A percentile compares a stretch with the other conserved stretches of the same genome.
Evolutionary conservation across 2,329 filamentous ascomycete genomes (phyloP).

Genomic region (Thielaviopsis euricoi): DNA sequence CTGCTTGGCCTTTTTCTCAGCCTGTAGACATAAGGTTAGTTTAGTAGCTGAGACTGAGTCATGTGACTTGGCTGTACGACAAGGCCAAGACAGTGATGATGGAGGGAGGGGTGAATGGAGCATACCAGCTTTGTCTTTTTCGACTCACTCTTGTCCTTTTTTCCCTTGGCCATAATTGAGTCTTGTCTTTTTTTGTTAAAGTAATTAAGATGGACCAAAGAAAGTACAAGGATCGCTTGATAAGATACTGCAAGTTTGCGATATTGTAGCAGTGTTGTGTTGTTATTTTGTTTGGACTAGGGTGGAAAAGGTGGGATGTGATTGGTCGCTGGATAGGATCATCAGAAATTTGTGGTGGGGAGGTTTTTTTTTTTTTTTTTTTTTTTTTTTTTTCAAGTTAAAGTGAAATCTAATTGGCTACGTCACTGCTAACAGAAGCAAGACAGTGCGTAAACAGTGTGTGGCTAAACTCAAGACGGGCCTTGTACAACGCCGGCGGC

Average conservation of each 20-base stretch:
- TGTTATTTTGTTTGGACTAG: not conserved
- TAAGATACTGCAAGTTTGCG: too few species aligned
- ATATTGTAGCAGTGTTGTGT: too few species aligned
- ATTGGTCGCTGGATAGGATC: not conserved
- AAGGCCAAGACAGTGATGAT: not conserved
- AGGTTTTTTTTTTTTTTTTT: too few species aligned
- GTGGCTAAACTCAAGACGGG: too few species aligned
- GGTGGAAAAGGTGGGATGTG: not conserved
- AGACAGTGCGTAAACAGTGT: too few species aligned
- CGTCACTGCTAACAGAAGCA: too few species aligned
- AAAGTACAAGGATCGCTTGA: too few species aligned
- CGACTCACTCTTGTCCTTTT: conserved; percentile 27
- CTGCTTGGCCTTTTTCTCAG: conserved; percentile 59
- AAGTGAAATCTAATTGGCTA: too few species aligned
- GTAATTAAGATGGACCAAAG: too few species aligned
- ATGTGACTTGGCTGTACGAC: not conserved
- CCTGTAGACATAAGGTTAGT: conserved; percentile 17
- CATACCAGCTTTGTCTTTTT: conserved; percentile 35
- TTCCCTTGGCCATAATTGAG: conserved; percentile 32
- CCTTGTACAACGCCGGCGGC: too few species aligned
- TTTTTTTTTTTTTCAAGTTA: too few species aligned
- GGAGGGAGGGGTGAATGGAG: conserved; percentile 3
- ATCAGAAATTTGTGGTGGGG: not conserved
- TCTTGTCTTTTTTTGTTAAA: too few species aligned
- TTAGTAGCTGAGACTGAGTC: not conserved